Evolutionary conservation across 331 rosid species (phyloP), one percentile per base, ranked within the genome.

Genomic region (Pyracantha coccinea): DNA sequence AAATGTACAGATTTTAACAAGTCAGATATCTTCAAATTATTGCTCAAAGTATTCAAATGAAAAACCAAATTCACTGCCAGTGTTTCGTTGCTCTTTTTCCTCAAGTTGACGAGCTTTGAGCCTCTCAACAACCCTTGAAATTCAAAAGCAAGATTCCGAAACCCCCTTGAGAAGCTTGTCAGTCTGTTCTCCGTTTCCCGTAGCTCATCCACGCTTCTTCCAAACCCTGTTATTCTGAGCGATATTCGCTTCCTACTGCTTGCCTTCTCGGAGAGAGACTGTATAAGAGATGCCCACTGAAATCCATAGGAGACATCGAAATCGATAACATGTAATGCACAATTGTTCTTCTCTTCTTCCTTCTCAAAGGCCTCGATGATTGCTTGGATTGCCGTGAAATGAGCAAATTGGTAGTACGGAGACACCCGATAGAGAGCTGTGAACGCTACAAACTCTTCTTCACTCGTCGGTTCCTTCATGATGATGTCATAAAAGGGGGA

Each of bases 261-360:
- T 13, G 93, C 96, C 50, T 87, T 91, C 41, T 88, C 97, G 0
- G 97, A 89, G 7, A 91, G 92, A 2, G 97, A 91, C 28, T 92
- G 97, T 9, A 92, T 85, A 0, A 92, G 87, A 13, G 91, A 92
- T 60, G 97, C 91, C 97, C 97, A 92, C 33, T 92, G 97, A 47
- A 92, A 89, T 15, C 97, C 97, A 20, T 89, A 86, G 2, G 91
- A 86, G 78, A 88, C 83, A 38, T 92, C 96, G 32, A 88, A 89
- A 66, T 92, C 97, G 5, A 92, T 82, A 6, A 92, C 88, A 47
- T 89, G 97, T 8, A 92, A 55, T 7, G 96, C 77, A 0, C 82
- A 57, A 78, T 82, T 89, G 62, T 28, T 73, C 68, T n/a, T 60
- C 61, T 82, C 88, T 60, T 83, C 91, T 17, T 92, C 93, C n/a